These are phyloP conservation scores for Penicillium sp. DNA, from an alignment of 2,329 filamentous ascomycete species.

Conservation along the genomic window DNA sequence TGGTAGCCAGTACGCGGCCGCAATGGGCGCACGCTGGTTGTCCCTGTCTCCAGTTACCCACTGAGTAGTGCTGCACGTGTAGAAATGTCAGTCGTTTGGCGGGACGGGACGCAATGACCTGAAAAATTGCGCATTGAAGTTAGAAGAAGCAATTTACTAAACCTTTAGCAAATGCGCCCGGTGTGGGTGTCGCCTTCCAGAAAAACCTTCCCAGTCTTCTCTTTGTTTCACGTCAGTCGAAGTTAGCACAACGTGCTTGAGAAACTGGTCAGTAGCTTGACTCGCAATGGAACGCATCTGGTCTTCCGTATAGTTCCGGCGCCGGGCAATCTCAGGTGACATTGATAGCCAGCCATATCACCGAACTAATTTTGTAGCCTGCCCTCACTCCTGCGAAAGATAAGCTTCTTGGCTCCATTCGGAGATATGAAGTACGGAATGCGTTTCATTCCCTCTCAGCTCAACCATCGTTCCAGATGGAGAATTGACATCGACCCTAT, in stretches of 20 bases:
- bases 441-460: neutral
- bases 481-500: neutral
- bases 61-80: slow-evolving; percentile 9
- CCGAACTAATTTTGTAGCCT: neutral
- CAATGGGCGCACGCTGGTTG: slow-evolving; percentile 8
- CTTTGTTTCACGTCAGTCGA: neutral
- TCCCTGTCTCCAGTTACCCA: slow-evolving; percentile 8
- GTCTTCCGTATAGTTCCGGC: neutral
- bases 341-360: neutral
- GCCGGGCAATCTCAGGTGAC: neutral
- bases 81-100: neutral
- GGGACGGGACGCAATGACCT: neutral
- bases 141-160: slow-evolving; percentile 1
- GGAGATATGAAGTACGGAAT: neutral
- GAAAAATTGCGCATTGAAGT: neutral
- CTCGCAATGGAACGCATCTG: neutral
- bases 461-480: neutral
- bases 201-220: neutral
- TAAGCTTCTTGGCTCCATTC: neutral
- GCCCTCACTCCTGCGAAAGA: neutral
- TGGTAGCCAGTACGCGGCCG: slow-evolving; percentile 10
- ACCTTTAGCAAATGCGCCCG: neutral
- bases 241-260: neutral
- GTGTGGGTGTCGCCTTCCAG: neutral
- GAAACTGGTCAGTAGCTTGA: neutral